Percentiles rank a stretch among this genome's conserved stretches.
Conservation (phyloP, 768 basidiomycete species). For the Russula compacta region DNA sequence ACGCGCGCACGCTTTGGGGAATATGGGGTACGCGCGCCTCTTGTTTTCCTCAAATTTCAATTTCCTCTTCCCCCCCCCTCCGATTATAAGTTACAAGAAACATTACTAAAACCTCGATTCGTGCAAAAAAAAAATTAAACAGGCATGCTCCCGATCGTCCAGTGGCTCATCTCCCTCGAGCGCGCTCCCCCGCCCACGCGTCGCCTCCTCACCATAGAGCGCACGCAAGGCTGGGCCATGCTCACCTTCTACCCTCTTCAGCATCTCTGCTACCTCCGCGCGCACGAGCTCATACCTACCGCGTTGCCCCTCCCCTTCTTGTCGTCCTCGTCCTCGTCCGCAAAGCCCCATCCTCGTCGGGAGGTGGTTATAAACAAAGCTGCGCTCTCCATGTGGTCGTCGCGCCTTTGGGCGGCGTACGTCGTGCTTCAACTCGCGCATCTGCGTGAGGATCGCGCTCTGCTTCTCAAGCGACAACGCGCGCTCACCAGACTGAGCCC, state of each 20-base stretch:
- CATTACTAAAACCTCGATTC: too few relatives aligned
- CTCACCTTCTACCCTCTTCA: constrained; percentile 73
- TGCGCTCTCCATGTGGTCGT: constrained; percentile 57
- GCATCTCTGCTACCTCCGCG: constrained; percentile 58
- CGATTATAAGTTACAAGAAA: not conserved
- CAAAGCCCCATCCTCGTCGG: constrained; percentile 22
- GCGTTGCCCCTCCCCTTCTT: constrained; percentile 32
- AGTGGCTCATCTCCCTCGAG: constrained; percentile 73
- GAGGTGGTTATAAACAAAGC: constrained; percentile 36
- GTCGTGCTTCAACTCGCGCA: constrained; percentile 69
- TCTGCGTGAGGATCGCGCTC: constrained; percentile 54
- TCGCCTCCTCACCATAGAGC: constrained; percentile 64
- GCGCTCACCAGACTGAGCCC: constrained; percentile 30
- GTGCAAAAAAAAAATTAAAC: not conserved
- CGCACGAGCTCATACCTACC: constrained; percentile 52
- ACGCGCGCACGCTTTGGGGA: constrained; percentile 67
- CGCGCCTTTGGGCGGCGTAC: constrained; percentile 76
- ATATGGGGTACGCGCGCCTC: constrained; percentile 55
- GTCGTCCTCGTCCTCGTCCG: constrained; percentile 19
- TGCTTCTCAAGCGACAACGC: constrained; percentile 47
- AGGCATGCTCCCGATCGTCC: constrained; percentile 73
- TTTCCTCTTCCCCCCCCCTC: not conserved
- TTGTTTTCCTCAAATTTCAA: too few relatives aligned
- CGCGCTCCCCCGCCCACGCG: constrained; percentile 63
- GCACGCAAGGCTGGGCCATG: constrained; percentile 73